Conservation (phyloP, 2,329 filamentous ascomycete genomes). For the Phialemoniopsis sp. region DNA sequence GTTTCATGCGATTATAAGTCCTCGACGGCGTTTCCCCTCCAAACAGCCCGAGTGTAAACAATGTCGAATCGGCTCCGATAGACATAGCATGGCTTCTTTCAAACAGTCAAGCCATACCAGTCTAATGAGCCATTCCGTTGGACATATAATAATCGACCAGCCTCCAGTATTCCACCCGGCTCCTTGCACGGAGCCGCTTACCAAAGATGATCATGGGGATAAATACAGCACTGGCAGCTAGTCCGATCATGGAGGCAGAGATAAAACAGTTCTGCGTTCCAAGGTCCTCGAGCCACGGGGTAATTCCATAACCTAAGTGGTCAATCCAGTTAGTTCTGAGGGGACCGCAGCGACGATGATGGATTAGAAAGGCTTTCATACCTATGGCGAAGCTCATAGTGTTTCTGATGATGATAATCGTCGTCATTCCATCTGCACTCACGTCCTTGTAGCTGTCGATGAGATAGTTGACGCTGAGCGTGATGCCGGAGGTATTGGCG, state of each 20-base stretch:
- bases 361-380: too few species aligned
- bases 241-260: slow-evolving; percentile 27
- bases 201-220: slow-evolving; percentile 31
- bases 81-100: too few species aligned
- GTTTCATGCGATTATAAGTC: too few species aligned
- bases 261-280: slow-evolving; percentile 41
- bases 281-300: slow-evolving; percentile 35
- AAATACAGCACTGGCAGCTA: slow-evolving; percentile 28
- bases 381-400: slow-evolving; percentile 32
- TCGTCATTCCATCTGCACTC: slow-evolving; percentile 20
- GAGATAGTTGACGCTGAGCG: slow-evolving; percentile 22
- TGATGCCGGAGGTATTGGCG: slow-evolving; percentile 18
- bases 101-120: too few species aligned
- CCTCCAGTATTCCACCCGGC: too few species aligned
- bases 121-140: too few species aligned
- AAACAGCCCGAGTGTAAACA: too few species aligned
- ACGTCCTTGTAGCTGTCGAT: slow-evolving; percentile 23
- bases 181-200: slow-evolving; percentile 17
- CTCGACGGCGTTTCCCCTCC: too few species aligned
- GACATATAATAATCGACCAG: too few species aligned
- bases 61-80: too few species aligned
- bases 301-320: slow-evolving; percentile 26
- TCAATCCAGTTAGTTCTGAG: too few species aligned
- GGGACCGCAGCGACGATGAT: too few species aligned
- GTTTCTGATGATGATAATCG: slow-evolving; percentile 27